These are phyloP conservation scores for Ramaria sp. DNA, from an alignment of 768 basidiomycete species.

Conservation along the genomic window DNA sequence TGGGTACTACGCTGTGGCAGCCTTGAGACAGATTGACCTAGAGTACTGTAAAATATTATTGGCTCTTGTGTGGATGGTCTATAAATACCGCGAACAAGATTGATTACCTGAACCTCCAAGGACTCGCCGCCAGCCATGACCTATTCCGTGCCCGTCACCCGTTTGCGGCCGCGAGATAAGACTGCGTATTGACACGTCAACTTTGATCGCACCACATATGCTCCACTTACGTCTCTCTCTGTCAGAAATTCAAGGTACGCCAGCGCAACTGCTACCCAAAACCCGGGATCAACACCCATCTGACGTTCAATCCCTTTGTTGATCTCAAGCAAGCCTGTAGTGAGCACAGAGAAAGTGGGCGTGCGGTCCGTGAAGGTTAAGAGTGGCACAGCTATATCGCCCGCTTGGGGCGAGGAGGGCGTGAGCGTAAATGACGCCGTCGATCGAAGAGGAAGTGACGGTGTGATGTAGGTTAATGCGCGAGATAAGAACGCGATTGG, in stretches of 20 bases:
- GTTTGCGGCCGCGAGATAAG: too few species aligned
- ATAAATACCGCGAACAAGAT: too few species aligned
- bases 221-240: conserved; percentile 57
- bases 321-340: conserved; percentile 55
- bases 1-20: too few species aligned
- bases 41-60: too few species aligned
- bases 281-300: conserved; percentile 63
- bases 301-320: conserved; percentile 42
- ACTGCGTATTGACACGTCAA: too few species aligned
- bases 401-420: neutral
- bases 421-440: conserved; percentile 8
- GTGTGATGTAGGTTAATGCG: neutral
- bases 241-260: conserved; percentile 70
- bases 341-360: conserved; percentile 48
- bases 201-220: neutral
- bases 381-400: conserved; percentile 26
- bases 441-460: conserved; percentile 2
- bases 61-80: too few species aligned
- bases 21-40: too few species aligned
- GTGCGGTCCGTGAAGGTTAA: conserved; percentile 66
- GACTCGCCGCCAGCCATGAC: too few species aligned
- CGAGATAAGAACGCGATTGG: conserved; percentile 9
- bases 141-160: too few species aligned
- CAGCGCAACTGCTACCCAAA: conserved; percentile 67
- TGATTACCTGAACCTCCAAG: too few species aligned